Percentiles rank a stretch among this genome's conserved stretches.
Conservation (phyloP, 1,284 basidiomycete species). For the Irpex sp. region DNA sequence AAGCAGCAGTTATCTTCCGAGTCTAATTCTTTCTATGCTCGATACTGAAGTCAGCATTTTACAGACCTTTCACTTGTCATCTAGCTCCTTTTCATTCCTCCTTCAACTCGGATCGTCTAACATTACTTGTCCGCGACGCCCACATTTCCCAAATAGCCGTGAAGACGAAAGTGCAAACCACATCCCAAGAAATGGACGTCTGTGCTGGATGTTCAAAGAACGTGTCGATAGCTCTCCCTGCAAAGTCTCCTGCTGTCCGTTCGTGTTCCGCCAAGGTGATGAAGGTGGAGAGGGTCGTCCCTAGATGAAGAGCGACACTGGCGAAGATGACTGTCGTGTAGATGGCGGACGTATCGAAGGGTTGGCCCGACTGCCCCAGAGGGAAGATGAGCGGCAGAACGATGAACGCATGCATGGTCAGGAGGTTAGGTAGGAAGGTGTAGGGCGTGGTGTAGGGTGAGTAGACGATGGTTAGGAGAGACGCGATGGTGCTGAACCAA, state of each 20-base stretch:
- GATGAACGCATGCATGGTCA: slow-evolving; percentile 61
- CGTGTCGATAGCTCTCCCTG: slow-evolving; percentile 21
- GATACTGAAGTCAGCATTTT: too few species aligned
- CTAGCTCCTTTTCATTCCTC: too few species aligned
- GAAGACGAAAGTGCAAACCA: slow-evolving; percentile 53
- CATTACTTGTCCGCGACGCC: neutral
- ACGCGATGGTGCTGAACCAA: slow-evolving; percentile 44
- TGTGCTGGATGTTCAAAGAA: slow-evolving; percentile 61
- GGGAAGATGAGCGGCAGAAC: slow-evolving; percentile 47
- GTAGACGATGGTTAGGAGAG: slow-evolving; percentile 45
- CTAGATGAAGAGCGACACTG: slow-evolving; percentile 34
- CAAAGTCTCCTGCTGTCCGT: slow-evolving; percentile 17
- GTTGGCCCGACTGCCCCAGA: slow-evolving; percentile 7
- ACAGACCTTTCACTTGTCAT: too few species aligned
- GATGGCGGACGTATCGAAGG: slow-evolving; percentile 28
- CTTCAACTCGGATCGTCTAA: too few species aligned
- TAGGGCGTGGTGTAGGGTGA: slow-evolving; percentile 46
- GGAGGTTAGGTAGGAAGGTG: slow-evolving; percentile 57
- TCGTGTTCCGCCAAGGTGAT: slow-evolving; percentile 10
- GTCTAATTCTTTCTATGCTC: too few species aligned
- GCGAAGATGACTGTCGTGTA: slow-evolving; percentile 36
- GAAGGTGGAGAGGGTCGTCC: slow-evolving; percentile 27
- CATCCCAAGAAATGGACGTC: slow-evolving; percentile 63
- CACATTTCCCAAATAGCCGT: slow-evolving; percentile 34
- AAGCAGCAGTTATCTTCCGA: too few species aligned